phyloP scores from a whole-genome alignment of 257 asterid species.

The Fraxinus excelsior region DNA sequence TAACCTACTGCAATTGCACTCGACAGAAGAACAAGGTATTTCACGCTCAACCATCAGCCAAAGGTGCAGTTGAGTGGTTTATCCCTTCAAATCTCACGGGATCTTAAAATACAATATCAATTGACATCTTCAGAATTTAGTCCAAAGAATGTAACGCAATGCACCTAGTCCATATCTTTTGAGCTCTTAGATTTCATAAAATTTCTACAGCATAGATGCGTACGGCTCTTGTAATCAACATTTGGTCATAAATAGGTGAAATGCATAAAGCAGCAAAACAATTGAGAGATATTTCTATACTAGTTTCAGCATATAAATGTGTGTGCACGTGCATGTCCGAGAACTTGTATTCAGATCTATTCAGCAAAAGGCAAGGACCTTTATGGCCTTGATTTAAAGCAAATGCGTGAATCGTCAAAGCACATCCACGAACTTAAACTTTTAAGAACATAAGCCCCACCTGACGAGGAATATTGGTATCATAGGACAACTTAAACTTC shows the following conservation, averaged over 20 bases:
- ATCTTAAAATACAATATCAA: neutral
- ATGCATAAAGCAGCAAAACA: neutral
- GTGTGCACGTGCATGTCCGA: neutral
- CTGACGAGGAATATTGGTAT: conserved; percentile 95
- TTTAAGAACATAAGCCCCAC: conserved; percentile 32
- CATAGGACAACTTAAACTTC: conserved; percentile 71
- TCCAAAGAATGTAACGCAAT: neutral
- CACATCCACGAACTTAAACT: too few relatives aligned
- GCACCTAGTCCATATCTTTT: neutral
- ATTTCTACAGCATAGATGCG: neutral
- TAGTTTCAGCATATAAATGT: neutral
- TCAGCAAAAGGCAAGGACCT: neutral
- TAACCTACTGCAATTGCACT: neutral
- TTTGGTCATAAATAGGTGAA: neutral
- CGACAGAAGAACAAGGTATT: neutral
- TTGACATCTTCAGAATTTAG: neutral
- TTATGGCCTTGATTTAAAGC: neutral
- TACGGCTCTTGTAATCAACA: neutral
- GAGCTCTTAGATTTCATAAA: neutral
- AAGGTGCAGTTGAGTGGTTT: neutral
- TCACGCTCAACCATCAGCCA: neutral
- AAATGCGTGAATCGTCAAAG: neutral
- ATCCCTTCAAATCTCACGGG: neutral
- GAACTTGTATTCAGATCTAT: neutral
- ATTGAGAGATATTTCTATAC: neutral